Base-by-base conservation (phyloP, 441 rosid species). In the Populus hybrid region DNA sequence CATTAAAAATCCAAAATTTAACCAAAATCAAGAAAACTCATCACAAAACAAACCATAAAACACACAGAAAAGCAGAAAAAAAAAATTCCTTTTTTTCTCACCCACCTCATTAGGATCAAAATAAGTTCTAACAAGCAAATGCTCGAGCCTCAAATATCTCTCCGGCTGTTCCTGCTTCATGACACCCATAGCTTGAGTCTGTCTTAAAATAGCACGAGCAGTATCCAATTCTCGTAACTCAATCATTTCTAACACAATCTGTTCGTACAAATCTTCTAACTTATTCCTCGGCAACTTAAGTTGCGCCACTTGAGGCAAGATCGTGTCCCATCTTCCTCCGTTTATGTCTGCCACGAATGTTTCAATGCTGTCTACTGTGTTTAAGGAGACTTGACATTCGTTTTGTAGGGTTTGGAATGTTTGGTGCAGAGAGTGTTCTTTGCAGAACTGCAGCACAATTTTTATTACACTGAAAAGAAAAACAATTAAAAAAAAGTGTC, bases 131-230 rank as follows among this genome's bases (percentile, higher is more conserved):
- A 97, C 99, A 67, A 97, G 88, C 72, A 95, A 97, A 88, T 97
- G 99, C 85, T 97, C 99, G 67, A 95, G 97, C 72, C 90, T 85
- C 94, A 97, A 85, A 88, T 95, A 95, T 88, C 99, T 89, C 77
- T 93, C 99, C n/a, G 99, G 95, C 83, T 95, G 97, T 89, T 97
- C 99, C 88, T 97, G 99, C 88, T 97, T 97, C 99, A 97, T 92
- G 78, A 93, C 93, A 79, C 99, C 96, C 99, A 97, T 97, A 73
- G 93, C 99, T 84, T 95, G 99, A 68, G 99, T 97, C 83, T 97
- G 99, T 88, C 95, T 89, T 83, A 97, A 83, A 84, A 97, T 91
- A 77, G 99, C 97, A 69, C 99, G 92, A 6, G 99, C 98, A 73
- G 99, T 92, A 80, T 95, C 99, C 86, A 93, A 82, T 77, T 97